These are phyloP conservation scores for Leucocoprinus birnbaumii DNA, from an alignment of 768 basidiomycete species.

Conservation along the genomic window DNA sequence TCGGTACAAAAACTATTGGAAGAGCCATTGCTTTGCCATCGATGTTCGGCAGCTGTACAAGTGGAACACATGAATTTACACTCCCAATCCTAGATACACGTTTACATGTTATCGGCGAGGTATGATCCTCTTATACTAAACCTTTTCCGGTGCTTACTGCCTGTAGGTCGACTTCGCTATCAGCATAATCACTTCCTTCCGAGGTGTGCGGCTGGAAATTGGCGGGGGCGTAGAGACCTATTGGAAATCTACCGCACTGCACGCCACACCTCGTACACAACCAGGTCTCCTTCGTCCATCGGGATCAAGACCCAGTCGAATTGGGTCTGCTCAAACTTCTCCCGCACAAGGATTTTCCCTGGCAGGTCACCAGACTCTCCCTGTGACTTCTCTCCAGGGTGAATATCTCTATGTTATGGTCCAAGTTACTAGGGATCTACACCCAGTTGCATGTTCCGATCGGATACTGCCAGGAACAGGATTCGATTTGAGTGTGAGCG, in stretches of 20 bases:
- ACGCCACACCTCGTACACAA: conserved; percentile 40
- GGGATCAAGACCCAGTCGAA: conserved; percentile 37
- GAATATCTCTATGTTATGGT: conserved; percentile 82
- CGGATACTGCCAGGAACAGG: conserved; percentile 71
- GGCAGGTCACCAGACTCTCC: conserved; percentile 55
- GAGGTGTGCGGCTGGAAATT: conserved; percentile 89
- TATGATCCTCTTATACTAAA: conserved; percentile 25
- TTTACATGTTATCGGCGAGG: conserved; percentile 92
- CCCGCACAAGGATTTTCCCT: conserved; percentile 55
- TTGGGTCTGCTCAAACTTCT: conserved; percentile 64
- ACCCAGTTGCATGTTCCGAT: conserved; percentile 84
- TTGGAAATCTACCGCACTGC: conserved; percentile 83
- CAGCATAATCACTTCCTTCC: conserved; percentile 84
- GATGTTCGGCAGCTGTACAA: conserved; percentile 57
- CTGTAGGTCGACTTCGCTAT: conserved; percentile 83
- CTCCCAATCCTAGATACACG: conserved; percentile 91
- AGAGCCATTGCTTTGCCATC: conserved; percentile 84
- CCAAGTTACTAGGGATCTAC: conserved; percentile 88
- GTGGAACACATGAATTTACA: conserved; percentile 46
- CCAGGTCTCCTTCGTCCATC: conserved; percentile 34
- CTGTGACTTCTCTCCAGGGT: conserved; percentile 88
- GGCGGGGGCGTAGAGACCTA: conserved; percentile 97
- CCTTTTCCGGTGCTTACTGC: conserved; percentile 1
- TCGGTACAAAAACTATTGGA: conserved; percentile 95
- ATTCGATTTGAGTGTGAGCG: conserved; percentile 78